Evolutionary conservation across 2,329 filamentous ascomycete species (phyloP).

Genomic region (Fusarium robinianum): DNA sequence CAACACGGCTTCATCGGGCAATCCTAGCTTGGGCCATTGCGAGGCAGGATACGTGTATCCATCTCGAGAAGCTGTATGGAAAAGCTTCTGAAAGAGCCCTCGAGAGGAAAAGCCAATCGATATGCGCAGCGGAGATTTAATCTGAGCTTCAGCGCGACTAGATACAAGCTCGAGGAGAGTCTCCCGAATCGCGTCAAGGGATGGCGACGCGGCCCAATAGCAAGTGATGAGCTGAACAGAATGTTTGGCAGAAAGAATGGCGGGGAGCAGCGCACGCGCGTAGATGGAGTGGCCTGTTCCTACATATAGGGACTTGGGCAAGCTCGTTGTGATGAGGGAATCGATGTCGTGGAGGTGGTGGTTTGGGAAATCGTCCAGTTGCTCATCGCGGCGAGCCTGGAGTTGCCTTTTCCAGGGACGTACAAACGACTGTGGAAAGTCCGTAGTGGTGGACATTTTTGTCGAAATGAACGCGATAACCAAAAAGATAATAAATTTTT

Average conservation of each 20-base stretch:
- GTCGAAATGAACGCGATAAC: neutral
- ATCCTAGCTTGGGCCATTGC: conserved; percentile 66
- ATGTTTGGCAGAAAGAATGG: conserved; percentile 61
- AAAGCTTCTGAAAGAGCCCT: conserved; percentile 73
- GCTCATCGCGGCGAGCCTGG: conserved; percentile 40
- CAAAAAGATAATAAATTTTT: neutral
- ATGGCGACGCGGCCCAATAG: conserved; percentile 75
- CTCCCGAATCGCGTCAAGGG: conserved; percentile 59
- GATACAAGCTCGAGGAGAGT: conserved; percentile 64
- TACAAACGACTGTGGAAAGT: conserved; percentile 46
- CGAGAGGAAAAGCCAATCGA: conserved; percentile 77
- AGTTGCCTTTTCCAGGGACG: conserved; percentile 45
- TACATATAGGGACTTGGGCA: conserved; percentile 53
- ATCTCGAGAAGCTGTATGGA: conserved; percentile 66
- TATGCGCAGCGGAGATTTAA: conserved; percentile 55
- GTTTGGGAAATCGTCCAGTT: conserved; percentile 52
- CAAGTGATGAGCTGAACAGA: conserved; percentile 80
- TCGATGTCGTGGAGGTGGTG: conserved; percentile 51
- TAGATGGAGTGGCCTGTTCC: conserved; percentile 64
- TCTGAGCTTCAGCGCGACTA: conserved; percentile 37
- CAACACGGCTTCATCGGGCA: conserved; percentile 59
- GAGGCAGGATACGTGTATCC: conserved; percentile 65
- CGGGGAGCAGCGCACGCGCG: conserved; percentile 60
- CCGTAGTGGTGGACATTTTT: conserved; percentile 14
- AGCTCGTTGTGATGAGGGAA: conserved; percentile 54